phyloP scores from a whole-genome alignment of 805 yeast species.

The Cyberlindnera americana region DNA sequence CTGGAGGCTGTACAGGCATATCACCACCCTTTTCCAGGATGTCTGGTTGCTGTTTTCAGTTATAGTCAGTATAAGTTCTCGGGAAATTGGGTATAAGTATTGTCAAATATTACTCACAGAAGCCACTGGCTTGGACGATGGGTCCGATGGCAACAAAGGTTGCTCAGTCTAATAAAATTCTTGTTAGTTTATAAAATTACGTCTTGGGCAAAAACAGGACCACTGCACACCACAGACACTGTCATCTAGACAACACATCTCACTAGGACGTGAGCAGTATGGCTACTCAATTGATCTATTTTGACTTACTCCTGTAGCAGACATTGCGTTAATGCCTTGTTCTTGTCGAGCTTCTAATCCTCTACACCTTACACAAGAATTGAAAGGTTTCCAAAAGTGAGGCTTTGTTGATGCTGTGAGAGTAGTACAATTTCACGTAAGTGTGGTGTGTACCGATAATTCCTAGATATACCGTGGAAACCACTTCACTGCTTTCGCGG shows the following conservation, averaged over 20 bases:
- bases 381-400: background rate
- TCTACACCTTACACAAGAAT: no score
- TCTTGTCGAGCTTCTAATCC: no score
- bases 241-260: no score
- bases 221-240: background rate
- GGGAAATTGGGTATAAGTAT: slow-evolving; percentile 19
- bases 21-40: slow-evolving; percentile 17
- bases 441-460: slow-evolving; percentile 9
- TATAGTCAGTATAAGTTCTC: no score
- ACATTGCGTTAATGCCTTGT: slow-evolving; percentile 2
- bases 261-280: background rate
- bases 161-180: slow-evolving; percentile 8
- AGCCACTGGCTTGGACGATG: slow-evolving; percentile 17
- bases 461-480: no score
- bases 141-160: slow-evolving; percentile 20
- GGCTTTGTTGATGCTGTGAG: slow-evolving; percentile 5
- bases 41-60: slow-evolving; percentile 21
- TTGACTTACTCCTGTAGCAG: slow-evolving; percentile 6
- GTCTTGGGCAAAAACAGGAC: no score
- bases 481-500: no score
- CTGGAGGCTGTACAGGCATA: background rate
- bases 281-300: no score
- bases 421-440: slow-evolving; percentile 12
- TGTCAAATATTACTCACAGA: slow-evolving; percentile 20
- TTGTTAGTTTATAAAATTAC: no score